Conservation (phyloP, 176 grass and related monocot genomes). For the Oryza australiensis region DNA sequence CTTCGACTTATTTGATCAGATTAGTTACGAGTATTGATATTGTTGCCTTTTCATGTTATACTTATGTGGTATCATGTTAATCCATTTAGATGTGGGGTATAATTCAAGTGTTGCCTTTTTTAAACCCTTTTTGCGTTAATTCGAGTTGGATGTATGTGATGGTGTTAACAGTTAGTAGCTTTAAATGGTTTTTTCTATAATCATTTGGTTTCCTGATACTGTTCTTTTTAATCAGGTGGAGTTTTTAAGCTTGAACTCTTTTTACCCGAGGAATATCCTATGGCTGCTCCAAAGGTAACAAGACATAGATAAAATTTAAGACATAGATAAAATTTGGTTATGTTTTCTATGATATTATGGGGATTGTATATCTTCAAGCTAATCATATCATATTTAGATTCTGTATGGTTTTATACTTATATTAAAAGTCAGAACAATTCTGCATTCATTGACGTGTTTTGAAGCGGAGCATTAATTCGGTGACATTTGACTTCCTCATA, state of each 20-base stretch:
- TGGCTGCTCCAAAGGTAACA: constrained; percentile 93
- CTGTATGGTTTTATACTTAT: background rate
- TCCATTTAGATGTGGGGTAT: background rate
- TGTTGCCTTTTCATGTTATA: background rate
- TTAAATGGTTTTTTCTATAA: constrained; percentile 3
- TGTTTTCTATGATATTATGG: background rate
- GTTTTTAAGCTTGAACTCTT: constrained; percentile 99
- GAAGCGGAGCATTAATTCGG: background rate
- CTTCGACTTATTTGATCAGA: background rate
- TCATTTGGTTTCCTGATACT: constrained; percentile 18
- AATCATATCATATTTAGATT: background rate
- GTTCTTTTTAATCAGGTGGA: constrained; percentile 56
- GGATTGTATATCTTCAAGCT: background rate
- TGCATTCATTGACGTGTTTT: background rate
- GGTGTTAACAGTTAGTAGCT: background rate
- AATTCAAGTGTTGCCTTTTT: background rate
- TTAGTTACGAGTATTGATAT: background rate
- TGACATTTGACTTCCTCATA: background rate
- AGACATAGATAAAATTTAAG: too few species aligned
- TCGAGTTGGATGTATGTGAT: background rate
- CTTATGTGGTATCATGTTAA: background rate
- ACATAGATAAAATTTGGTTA: constrained; percentile 9
- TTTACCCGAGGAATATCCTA: constrained; percentile 99
- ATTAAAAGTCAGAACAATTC: background rate
- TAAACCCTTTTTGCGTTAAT: background rate